A percentile compares a stretch with the other conserved stretches of the same genome.
phyloP scores from a whole-genome alignment of 768 basidiomycete species.

The Lanmaoa pseudosensibilis region DNA sequence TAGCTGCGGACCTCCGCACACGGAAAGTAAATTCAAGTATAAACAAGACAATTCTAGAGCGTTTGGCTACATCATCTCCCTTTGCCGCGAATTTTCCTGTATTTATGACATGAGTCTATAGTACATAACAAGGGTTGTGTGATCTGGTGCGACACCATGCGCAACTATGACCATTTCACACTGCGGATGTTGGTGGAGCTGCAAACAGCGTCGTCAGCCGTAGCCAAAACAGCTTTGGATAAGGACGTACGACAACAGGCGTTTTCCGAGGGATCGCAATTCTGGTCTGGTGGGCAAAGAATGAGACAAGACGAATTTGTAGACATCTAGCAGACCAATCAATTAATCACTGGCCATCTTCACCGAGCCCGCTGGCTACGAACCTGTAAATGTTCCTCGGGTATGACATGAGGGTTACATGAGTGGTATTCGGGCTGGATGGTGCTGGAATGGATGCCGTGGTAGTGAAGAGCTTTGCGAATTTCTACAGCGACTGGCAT shows the following conservation, averaged over 20 bases:
- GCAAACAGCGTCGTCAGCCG: conserved; percentile 8
- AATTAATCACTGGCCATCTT: not conserved
- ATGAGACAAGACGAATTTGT: conserved; percentile 66
- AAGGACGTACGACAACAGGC: conserved; percentile 74
- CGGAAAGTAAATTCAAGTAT: conserved; percentile 49
- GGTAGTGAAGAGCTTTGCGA: conserved; percentile 78
- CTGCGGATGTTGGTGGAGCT: conserved; percentile 51
- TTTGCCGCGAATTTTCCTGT: conserved; percentile 77
- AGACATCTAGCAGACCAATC: conserved; percentile 39
- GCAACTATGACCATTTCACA: conserved; percentile 32
- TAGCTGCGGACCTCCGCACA: conserved; percentile 61
- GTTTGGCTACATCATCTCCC: conserved; percentile 57
- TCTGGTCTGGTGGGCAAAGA: conserved; percentile 65
- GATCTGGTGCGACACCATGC: conserved; percentile 28
- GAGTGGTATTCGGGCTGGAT: conserved; percentile 86
- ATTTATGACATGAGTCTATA: conserved; percentile 39
- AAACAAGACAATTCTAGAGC: conserved; percentile 55
- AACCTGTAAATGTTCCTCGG: conserved; percentile 54
- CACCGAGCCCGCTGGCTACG: conserved; percentile 6
- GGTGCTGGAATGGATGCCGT: conserved; percentile 92
- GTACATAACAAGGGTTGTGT: not conserved
- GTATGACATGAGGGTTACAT: conserved; percentile 32
- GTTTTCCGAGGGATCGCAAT: conserved; percentile 67
- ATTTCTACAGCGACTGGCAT: conserved; percentile 88
- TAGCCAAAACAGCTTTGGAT: not conserved